phyloP scores from a whole-genome alignment of 1,284 basidiomycete genomes.

The Ustilago lituana region DNA sequence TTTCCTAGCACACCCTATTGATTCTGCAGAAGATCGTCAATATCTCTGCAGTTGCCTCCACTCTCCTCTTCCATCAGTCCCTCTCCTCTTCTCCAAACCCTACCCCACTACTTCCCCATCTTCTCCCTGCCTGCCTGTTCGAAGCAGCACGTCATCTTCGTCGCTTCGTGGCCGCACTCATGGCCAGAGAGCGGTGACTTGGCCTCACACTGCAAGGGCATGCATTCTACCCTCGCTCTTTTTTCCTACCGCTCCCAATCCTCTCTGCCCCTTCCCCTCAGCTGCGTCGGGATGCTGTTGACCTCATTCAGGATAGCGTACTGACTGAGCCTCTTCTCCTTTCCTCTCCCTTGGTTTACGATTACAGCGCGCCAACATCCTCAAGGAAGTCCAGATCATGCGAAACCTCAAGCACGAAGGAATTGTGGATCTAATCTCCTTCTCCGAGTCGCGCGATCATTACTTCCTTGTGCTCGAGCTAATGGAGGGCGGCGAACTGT shows the following conservation, averaged over 20 bases:
- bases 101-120: too few relatives aligned
- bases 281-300: background rate
- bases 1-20: too few relatives aligned
- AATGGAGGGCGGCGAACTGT: constrained; percentile 88
- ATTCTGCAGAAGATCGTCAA: too few relatives aligned
- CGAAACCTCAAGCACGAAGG: constrained; percentile 88
- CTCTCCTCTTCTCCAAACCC: background rate
- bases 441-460: constrained; percentile 84
- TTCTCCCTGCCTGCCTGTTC: too few relatives aligned
- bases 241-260: constrained; percentile 9
- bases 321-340: constrained; percentile 47
- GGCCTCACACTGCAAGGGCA: constrained; percentile 1
- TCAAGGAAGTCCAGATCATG: constrained; percentile 99
- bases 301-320: background rate
- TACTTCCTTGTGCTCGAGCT: constrained; percentile 93
- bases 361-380: constrained; percentile 89
- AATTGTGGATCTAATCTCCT: constrained; percentile 74
- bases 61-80: background rate
- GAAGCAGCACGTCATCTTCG: constrained; percentile 25
- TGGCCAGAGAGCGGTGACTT: constrained; percentile 43
- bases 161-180: constrained; percentile 45
- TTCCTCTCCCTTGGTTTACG: constrained; percentile 20
- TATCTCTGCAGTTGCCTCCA: background rate
- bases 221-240: background rate
- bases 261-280: background rate